These are phyloP conservation scores for Pseudozyma pruni DNA, from an alignment of 1,284 basidiomycete genomes.

Conservation along the genomic window DNA sequence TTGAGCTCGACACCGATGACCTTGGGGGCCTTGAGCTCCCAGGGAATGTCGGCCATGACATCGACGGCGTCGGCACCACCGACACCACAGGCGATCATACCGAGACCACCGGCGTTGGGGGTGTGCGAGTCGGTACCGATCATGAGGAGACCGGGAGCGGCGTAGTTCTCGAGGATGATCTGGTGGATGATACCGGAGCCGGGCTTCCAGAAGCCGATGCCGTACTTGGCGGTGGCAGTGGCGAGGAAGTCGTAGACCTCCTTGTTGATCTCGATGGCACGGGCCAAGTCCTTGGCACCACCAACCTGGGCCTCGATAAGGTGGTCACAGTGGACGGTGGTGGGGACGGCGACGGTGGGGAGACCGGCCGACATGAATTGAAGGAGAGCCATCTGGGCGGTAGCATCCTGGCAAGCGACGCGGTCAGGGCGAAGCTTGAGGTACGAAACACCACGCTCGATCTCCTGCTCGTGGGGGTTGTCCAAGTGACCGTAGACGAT, in stretches of 20 bases:
- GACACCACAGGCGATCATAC: constrained; percentile 98
- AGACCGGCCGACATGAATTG: constrained; percentile 99
- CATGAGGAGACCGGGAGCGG: constrained; percentile 98
- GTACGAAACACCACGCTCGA: constrained; percentile 65
- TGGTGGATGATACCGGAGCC: constrained; percentile 84
- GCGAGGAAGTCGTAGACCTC: constrained; percentile 99
- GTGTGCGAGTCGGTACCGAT: constrained; percentile 99
- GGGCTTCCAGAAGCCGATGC: constrained; percentile 99
- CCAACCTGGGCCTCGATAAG: constrained; percentile 97
- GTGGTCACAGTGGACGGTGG: constrained; percentile 93
- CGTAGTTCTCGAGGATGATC: constrained; percentile 94
- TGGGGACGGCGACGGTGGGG: constrained; percentile 86
- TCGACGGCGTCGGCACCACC: constrained; percentile 99
- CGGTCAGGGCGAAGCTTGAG: constrained; percentile 72
- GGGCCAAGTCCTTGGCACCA: constrained; percentile 89
- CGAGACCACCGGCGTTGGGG: constrained; percentile 97
- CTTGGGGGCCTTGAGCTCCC: constrained; percentile 99
- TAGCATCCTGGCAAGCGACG: constrained; percentile 99
- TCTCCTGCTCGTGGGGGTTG: constrained; percentile 66
- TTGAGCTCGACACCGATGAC: constrained; percentile 97
- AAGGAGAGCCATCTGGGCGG: constrained; percentile 98
- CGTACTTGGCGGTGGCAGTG: constrained; percentile 97
- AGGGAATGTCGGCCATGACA: constrained; percentile 96
- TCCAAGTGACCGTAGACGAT: constrained; percentile 68
- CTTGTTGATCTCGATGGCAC: constrained; percentile 94